Evolutionary conservation across 2,329 filamentous ascomycete species (phyloP).

Genomic region (Aspergillus udagawae): DNA sequence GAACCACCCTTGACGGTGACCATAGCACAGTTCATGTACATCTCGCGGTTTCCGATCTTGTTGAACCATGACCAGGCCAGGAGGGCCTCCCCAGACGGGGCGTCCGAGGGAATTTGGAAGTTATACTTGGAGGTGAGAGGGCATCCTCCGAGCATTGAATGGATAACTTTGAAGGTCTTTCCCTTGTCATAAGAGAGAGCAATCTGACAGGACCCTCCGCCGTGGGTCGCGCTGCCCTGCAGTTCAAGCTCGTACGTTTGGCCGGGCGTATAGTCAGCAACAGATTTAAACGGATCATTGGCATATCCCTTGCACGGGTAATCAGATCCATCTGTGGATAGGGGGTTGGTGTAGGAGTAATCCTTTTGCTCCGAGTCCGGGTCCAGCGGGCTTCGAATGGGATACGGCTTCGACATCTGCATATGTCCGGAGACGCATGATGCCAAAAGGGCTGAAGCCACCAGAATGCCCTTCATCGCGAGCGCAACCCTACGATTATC

Average conservation of each 20-base stretch:
- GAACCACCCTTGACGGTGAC: conserved; percentile 53
- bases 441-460: conserved; percentile 30
- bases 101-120: conserved; percentile 64
- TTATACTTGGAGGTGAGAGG: conserved; percentile 52
- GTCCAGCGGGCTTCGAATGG: conserved; percentile 50
- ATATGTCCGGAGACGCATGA: conserved; percentile 45
- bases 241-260: conserved; percentile 61
- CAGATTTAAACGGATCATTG: conserved; percentile 48
- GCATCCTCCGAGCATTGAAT: conserved; percentile 59
- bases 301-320: conserved; percentile 74
- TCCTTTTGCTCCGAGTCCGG: conserved; percentile 52
- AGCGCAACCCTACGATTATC: neutral
- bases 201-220: conserved; percentile 72
- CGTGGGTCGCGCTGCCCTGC: conserved; percentile 59
- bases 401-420: conserved; percentile 54
- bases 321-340: conserved; percentile 56
- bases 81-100: conserved; percentile 58
- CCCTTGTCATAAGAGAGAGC: conserved; percentile 71
- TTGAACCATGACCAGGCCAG: conserved; percentile 79
- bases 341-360: conserved; percentile 68
- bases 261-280: conserved; percentile 61
- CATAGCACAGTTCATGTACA: conserved; percentile 82
- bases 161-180: conserved; percentile 64
- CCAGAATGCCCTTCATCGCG: conserved; percentile 31
- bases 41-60: conserved; percentile 71